Evolutionary conservation across 192 early-diverging fungal species (phyloP).

Genomic region (Polychytrium aggregatum): DNA sequence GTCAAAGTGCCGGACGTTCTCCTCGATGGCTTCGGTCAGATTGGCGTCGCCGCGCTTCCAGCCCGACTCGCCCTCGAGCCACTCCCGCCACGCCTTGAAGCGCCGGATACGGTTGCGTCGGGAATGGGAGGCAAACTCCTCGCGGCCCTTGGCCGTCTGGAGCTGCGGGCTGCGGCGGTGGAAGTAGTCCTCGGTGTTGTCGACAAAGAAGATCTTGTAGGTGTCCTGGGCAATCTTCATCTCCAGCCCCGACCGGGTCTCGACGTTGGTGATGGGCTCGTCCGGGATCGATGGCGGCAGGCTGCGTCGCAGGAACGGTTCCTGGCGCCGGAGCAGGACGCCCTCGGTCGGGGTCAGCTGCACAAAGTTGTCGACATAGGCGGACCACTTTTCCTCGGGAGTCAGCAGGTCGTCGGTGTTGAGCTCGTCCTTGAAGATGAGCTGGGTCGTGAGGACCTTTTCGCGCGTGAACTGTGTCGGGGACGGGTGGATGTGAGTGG

Average conservation of each 20-base stretch:
- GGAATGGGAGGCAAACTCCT: no score
- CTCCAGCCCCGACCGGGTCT: slow-evolving; percentile 70
- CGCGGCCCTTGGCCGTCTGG: no score
- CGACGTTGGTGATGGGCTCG: slow-evolving; percentile 41
- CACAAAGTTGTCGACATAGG: slow-evolving; percentile 93
- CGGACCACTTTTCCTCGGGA: slow-evolving; percentile 85
- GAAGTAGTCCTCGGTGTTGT: slow-evolving; percentile 87
- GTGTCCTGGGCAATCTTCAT: slow-evolving; percentile 96
- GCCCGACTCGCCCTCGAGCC: no score
- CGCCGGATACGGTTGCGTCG: no score
- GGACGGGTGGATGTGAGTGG: no score
- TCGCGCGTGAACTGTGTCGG: slow-evolving; percentile 42
- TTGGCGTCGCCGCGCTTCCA: no score
- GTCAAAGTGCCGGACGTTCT: no score
- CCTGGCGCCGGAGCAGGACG: slow-evolving; percentile 46
- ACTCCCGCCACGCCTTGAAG: no score
- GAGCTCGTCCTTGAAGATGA: slow-evolving; percentile 81
- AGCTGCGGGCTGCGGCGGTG: no score
- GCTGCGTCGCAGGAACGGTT: slow-evolving; percentile 68
- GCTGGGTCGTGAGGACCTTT: slow-evolving; percentile 67
- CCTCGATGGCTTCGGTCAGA: no score
- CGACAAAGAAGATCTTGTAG: slow-evolving; percentile 96
- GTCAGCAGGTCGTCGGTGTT: slow-evolving; percentile 67
- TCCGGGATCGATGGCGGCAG: slow-evolving; percentile 28
- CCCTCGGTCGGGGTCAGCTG: slow-evolving; percentile 75